These are phyloP conservation scores for Calvatia gigantea DNA, from an alignment of 768 basidiomycete genomes.

Conservation along the genomic window DNA sequence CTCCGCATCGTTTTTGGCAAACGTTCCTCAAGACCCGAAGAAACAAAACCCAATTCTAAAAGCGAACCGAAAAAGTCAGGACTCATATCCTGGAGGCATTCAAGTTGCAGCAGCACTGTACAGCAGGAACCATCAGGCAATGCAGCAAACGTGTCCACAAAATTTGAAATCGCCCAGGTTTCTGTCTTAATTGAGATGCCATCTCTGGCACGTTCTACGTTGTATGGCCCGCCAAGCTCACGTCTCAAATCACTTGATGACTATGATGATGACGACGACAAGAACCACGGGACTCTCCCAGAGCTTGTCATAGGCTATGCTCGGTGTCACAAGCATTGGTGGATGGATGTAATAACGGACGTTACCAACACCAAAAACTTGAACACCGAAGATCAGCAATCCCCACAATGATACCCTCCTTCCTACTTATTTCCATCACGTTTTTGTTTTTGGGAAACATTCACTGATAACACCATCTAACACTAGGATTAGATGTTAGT, in stretches of 20 bases:
- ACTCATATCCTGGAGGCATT: conserved; percentile 2
- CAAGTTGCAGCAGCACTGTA: background rate
- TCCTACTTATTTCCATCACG: background rate
- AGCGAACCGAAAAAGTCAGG: background rate
- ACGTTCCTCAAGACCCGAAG: background rate
- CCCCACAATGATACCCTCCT: background rate
- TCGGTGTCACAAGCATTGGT: conserved; percentile 7
- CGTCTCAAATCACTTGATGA: conserved; percentile 9
- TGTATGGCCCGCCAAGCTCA: conserved; percentile 17
- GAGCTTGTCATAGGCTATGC: conserved; percentile 43
- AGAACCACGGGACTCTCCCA: conserved; percentile 33
- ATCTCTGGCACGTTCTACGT: conserved; percentile 22
- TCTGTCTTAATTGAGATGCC: conserved; percentile 62
- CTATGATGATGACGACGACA: conserved; percentile 26
- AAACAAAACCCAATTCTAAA: background rate
- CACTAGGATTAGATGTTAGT: background rate
- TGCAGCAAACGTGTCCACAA: conserved; percentile 3
- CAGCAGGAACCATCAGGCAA: conserved; percentile 1
- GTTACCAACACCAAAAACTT: background rate
- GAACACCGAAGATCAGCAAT: background rate
- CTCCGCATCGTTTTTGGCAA: conserved; percentile 3
- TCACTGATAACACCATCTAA: background rate
- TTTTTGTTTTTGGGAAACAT: background rate
- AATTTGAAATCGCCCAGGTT: conserved; percentile 42
- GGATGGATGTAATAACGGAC: background rate